phyloP scores from a whole-genome alignment of 1,139 yeast species.

The Candida albicans region DNA sequence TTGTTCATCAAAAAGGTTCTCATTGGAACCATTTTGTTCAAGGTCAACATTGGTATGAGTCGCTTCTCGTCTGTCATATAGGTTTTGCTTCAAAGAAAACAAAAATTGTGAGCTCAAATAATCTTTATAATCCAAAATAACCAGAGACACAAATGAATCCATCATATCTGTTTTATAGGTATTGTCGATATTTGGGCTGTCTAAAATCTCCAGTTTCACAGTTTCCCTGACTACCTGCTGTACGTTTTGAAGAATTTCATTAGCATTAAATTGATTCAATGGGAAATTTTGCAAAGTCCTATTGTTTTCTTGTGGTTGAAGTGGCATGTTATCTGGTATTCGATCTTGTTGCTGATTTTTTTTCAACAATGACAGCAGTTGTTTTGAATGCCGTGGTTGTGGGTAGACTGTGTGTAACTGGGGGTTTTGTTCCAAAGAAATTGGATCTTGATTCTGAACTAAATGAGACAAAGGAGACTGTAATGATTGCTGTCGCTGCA shows the following conservation, averaged over 20 bases:
- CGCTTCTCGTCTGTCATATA: slow-evolving; percentile 7
- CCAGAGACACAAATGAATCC: slow-evolving; percentile 25
- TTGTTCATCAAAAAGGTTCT: slow-evolving; percentile 2
- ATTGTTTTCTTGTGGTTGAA: not conserved
- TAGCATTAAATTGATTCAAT: not conserved
- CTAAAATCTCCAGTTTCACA: slow-evolving; percentile 14
- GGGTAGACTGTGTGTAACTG: not conserved
- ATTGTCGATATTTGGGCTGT: slow-evolving; percentile 17
- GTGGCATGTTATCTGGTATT: not conserved
- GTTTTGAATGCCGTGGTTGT: not conserved
- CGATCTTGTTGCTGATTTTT: not conserved
- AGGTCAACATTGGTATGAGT: slow-evolving; percentile 1
- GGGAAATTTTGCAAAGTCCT: not conserved
- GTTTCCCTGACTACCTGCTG: slow-evolving; percentile 21
- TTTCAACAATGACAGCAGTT: not conserved
- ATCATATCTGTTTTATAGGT: slow-evolving; percentile 19
- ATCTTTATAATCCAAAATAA: slow-evolving; percentile 24
- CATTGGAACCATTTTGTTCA: slow-evolving; percentile 1
- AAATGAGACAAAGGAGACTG: not conserved
- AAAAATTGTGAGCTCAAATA: slow-evolving; percentile 13
- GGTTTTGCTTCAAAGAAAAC: slow-evolving; percentile 10
- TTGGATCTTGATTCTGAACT: too few relatives aligned
- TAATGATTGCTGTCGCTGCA: slow-evolving; percentile 3
- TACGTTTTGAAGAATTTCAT: slow-evolving; percentile 12
- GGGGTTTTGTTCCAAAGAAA: too few relatives aligned